Evolutionary conservation across 495 filamentous ascomycete genomes (phyloP), one percentile per base, ranked within the genome.

Genomic region (Penicillium daleae): DNA sequence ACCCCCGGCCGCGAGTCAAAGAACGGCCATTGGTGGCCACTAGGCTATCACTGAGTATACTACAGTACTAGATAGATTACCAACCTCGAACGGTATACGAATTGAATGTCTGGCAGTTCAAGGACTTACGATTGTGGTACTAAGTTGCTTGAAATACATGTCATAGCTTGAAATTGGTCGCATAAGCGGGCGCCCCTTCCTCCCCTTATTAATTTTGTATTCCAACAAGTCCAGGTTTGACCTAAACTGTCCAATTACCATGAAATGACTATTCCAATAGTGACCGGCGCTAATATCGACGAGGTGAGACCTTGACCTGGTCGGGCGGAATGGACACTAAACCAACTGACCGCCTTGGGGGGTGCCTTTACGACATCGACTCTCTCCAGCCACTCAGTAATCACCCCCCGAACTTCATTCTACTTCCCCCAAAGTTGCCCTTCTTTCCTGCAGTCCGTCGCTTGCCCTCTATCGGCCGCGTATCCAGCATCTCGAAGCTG

Each of bases 271-370:
- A 29, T 2, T 29, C 2, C 15, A 26, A n/a, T 4, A 8, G 21
- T 5, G 1, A n/a, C 10, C 7, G 46, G 26, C 26, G 22, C 46
- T 50, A 50, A 29, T 26, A 50, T 26, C 13, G 24, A 13, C 12
- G 46, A 17, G 46, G 46, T 13, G 46, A 26, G 44, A 50, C 46
- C 46, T 24, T 50, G 13, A 50, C 15, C 46, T 50, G 46, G 26
- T n/a, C 39, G 58, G 33, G 50, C 61, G 61, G 65, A 65, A 71
- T 66, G 70, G 66, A 53, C 68, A 68, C 68, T 69, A 69, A 63
- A 50, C 27, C 29, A 32, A 67, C 64, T 73, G 68, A 73, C 70
- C 70, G 68, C 68, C 70, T 63, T 70, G 52, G 60, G n/a, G 52
- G 63, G 53, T 56, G 44, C 65, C 67, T 61, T 59, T 68, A 66